A percentile compares a stretch with the other conserved stretches of the same genome.
These are phyloP conservation scores for Talaromyces sp. DNA, from an alignment of 2,329 filamentous ascomycete genomes.

Conservation along the genomic window DNA sequence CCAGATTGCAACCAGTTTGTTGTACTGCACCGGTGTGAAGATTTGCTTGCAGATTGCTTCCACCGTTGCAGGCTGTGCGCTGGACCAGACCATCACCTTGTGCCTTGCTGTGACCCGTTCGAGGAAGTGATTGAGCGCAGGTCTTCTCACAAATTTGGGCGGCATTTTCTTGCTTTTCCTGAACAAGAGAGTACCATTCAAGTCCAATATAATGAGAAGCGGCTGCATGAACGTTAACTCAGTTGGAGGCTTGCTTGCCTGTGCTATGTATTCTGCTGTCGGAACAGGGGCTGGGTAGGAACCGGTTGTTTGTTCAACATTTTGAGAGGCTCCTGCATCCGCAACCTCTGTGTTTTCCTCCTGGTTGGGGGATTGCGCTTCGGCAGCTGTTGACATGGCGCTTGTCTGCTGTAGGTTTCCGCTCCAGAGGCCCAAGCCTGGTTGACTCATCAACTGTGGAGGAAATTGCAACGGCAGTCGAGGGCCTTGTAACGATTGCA, in stretches of 20 bases:
- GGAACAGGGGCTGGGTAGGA: conserved; percentile 53
- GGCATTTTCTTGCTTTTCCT: conserved; percentile 54
- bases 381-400: not conserved
- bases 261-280: conserved; percentile 55
- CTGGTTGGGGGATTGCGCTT: not conserved
- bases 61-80: conserved; percentile 71
- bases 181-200: conserved; percentile 85
- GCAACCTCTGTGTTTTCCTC: not conserved
- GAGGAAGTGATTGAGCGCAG: conserved; percentile 64
- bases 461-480: not conserved
- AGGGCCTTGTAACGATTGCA: not conserved
- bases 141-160: conserved; percentile 60
- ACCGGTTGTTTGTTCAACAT: not conserved
- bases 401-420: not conserved
- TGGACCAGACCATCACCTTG: conserved; percentile 85
- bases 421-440: not conserved
- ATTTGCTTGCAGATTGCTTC: conserved; percentile 52
- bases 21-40: conserved; percentile 51
- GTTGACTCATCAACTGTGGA: not conserved
- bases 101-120: conserved; percentile 69
- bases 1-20: conserved; percentile 66
- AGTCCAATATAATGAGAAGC: conserved; percentile 79
- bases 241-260: conserved; percentile 44
- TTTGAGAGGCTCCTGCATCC: not conserved
- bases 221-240: conserved; percentile 48